These are phyloP conservation scores for Aureobasidium sp. DNA, from an alignment of 2,329 filamentous ascomycete species.

Conservation along the genomic window DNA sequence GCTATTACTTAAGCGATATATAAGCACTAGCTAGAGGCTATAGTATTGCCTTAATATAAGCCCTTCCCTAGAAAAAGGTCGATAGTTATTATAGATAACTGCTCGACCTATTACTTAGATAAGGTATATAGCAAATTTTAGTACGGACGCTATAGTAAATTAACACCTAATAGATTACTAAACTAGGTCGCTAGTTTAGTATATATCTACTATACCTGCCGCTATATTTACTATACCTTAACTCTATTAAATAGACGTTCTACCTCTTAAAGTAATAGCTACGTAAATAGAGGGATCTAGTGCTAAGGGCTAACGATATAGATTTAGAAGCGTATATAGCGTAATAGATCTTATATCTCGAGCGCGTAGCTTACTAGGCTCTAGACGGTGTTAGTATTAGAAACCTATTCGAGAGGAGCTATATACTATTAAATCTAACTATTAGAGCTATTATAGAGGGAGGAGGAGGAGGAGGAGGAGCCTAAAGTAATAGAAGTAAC, in stretches of 20 bases:
- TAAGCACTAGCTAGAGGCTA: neutral
- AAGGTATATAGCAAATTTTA: neutral
- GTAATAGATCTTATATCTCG: neutral
- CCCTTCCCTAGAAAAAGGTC: neutral
- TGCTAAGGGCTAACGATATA: neutral
- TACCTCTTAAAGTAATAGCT: neutral
- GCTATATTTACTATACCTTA: neutral
- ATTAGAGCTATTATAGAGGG: neutral
- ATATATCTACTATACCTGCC: neutral
- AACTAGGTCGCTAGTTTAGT: neutral
- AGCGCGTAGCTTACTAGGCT: neutral
- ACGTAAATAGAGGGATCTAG: neutral
- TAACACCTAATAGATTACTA: neutral
- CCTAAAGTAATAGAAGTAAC: neutral
- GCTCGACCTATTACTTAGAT: neutral
- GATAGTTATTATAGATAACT: conserved; percentile 1
- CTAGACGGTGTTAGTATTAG: neutral
- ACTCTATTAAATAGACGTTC: neutral
- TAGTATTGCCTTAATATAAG: neutral
- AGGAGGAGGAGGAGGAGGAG: neutral
- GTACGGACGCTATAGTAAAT: neutral
- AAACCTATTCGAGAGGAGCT: neutral
- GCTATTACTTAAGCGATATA: neutral
- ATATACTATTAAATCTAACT: neutral
- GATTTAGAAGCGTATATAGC: neutral